Evolutionary conservation across 345 rosid species (phyloP).

Genomic region (Carallia pectinifolia): DNA sequence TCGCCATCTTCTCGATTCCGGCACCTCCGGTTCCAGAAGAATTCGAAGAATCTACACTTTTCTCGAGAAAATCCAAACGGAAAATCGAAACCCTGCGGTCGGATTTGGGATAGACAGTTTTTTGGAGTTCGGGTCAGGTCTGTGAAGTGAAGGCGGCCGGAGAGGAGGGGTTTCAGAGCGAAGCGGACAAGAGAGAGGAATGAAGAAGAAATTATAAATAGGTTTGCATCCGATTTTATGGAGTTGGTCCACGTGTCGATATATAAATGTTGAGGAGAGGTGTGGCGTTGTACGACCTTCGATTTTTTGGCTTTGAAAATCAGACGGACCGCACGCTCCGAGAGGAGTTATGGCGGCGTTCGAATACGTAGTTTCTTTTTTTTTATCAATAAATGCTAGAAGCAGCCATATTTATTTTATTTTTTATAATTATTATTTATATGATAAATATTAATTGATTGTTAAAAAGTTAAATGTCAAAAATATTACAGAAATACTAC

Average conservation of each 20-base stretch:
- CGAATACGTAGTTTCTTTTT: too few relatives aligned
- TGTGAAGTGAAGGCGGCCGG: not conserved
- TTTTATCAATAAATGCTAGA: too few relatives aligned
- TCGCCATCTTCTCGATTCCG: conserved; percentile 40
- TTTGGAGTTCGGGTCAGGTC: not conserved
- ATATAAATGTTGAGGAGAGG: too few relatives aligned
- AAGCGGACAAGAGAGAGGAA: conserved; percentile 57
- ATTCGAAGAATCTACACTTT: not conserved
- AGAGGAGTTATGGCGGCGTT: too few relatives aligned
- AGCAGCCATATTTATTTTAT: too few relatives aligned
- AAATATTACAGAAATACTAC: too few relatives aligned
- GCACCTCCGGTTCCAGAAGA: conserved; percentile 4
- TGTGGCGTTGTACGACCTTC: too few relatives aligned
- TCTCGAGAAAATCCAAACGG: conserved; percentile 5
- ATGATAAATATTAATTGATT: too few relatives aligned
- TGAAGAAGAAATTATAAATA: conserved; percentile 87
- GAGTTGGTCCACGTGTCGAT: conserved; percentile 58
- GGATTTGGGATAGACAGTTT: not conserved
- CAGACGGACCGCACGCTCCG: too few relatives aligned
- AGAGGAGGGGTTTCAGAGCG: conserved; percentile 12
- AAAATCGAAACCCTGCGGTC: not conserved
- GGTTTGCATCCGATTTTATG: conserved; percentile 88
- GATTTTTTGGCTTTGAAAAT: too few relatives aligned
- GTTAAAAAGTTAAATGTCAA: too few relatives aligned
- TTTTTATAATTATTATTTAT: too few relatives aligned